A percentile compares a stretch with the other conserved stretches of the same genome.
phyloP scores from a whole-genome alignment of 352 stramenopile genomes.

The Pythium diclinum region DNA sequence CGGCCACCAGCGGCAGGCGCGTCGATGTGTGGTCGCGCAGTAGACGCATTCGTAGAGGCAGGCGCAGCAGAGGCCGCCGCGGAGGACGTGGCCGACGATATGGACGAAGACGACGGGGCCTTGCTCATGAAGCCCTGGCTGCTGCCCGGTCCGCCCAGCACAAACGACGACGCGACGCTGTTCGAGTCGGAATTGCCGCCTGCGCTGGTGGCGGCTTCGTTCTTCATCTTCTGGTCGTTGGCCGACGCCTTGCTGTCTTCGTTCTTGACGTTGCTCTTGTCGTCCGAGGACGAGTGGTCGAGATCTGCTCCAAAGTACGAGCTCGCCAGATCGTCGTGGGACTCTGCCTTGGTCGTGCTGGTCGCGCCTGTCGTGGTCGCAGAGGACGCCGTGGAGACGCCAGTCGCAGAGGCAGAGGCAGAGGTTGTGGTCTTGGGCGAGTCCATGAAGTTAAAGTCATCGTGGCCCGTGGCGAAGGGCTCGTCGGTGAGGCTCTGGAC shows the following conservation, averaged over 20 bases:
- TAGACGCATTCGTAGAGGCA: slow-evolving; percentile 48
- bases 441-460: slow-evolving; percentile 80
- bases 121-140: slow-evolving; percentile 23
- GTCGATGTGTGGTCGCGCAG: slow-evolving; percentile 69
- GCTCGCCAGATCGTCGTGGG: slow-evolving; percentile 36
- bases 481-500: slow-evolving; percentile 82
- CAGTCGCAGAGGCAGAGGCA: slow-evolving; percentile 1
- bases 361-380: slow-evolving; percentile 5
- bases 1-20: slow-evolving; percentile 27
- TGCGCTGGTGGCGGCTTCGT: slow-evolving; percentile 8
- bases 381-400: slow-evolving; percentile 18
- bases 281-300: slow-evolving; percentile 28
- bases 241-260: slow-evolving; percentile 33
- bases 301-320: slow-evolving; percentile 75
- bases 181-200: slow-evolving; percentile 12
- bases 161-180: slow-evolving; percentile 19
- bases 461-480: slow-evolving; percentile 50
- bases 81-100: slow-evolving; percentile 24
- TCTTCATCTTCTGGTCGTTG: slow-evolving; percentile 19
- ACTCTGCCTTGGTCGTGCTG: slow-evolving; percentile 25
- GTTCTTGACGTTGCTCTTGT: slow-evolving; percentile 36
- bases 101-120: neutral
- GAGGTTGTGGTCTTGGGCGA: slow-evolving; percentile 55
- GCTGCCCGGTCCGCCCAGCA: slow-evolving; percentile 19
- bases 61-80: slow-evolving; percentile 19